Conservation (phyloP, 2,329 filamentous ascomycete species). For the Clarireedia sp. region DNA sequence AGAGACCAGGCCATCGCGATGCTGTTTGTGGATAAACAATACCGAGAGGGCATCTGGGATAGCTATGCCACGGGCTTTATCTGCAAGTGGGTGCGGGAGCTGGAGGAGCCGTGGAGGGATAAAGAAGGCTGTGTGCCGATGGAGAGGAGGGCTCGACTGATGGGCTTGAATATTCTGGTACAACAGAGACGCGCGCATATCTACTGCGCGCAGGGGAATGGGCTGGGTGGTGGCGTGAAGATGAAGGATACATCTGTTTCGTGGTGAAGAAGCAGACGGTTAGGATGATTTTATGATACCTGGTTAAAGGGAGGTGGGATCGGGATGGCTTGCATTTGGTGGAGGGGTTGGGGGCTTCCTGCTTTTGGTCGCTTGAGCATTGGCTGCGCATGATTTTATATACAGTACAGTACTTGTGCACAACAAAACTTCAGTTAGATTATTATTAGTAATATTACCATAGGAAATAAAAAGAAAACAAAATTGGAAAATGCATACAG, state of each 20-base stretch:
- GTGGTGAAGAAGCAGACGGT: neutral
- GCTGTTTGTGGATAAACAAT: slow-evolving; percentile 3
- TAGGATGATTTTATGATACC: too few species aligned
- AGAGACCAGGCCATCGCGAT: slow-evolving; percentile 11
- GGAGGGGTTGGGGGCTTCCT: too few species aligned
- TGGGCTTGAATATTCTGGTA: neutral
- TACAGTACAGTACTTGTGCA: too few species aligned
- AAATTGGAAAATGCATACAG: too few species aligned
- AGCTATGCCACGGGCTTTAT: slow-evolving; percentile 1
- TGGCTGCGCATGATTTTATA: too few species aligned
- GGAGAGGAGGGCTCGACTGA: neutral
- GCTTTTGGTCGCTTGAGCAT: too few species aligned
- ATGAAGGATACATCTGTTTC: neutral
- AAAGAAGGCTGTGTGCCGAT: neutral
- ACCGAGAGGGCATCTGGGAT: slow-evolving; percentile 15
- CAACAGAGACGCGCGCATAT: neutral
- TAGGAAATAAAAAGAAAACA: too few species aligned
- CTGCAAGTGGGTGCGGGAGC: slow-evolving; percentile 5
- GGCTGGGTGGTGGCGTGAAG: neutral
- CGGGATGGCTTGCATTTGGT: too few species aligned
- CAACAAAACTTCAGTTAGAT: too few species aligned
- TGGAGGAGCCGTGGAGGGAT: slow-evolving; percentile 13
- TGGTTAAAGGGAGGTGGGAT: too few species aligned
- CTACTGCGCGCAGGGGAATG: neutral
- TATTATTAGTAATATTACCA: too few species aligned